phyloP scores from a whole-genome alignment of 495 filamentous ascomycete species.

The Penicillium simplicissimum region DNA sequence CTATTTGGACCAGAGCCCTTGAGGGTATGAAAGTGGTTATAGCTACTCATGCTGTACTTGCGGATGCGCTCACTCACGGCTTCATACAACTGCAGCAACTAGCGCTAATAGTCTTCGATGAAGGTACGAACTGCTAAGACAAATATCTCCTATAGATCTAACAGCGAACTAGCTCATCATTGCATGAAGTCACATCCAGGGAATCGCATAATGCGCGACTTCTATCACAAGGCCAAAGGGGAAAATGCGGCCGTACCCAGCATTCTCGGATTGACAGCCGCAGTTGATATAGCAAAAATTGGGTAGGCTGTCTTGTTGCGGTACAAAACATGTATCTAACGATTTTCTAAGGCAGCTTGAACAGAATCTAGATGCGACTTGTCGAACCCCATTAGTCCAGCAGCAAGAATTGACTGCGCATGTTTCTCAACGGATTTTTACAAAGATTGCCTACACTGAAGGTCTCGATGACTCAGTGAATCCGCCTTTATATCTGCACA shows the following conservation, averaged over 20 bases:
- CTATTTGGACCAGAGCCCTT: conserved; percentile 71
- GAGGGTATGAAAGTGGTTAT: conserved; percentile 70
- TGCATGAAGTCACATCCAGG: conserved; percentile 54
- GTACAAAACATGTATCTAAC: not conserved
- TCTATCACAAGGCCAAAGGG: conserved; percentile 53
- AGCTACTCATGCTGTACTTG: conserved; percentile 71
- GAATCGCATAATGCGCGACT: conserved; percentile 65
- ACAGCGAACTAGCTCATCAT: conserved; percentile 23
- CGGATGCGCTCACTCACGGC: conserved; percentile 74
- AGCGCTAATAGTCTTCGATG: conserved; percentile 78
- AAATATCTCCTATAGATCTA: not conserved
- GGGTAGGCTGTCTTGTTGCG: not conserved
- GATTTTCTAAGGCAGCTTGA: conserved; percentile 9
- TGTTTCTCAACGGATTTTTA: not conserved
- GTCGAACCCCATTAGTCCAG: conserved; percentile 3
- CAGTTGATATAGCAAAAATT: not conserved
- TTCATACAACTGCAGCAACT: conserved; percentile 68
- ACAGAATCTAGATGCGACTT: conserved; percentile 7
- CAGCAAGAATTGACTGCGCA: conserved; percentile 1
- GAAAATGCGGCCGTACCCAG: not conserved
- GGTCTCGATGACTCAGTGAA: not conserved
- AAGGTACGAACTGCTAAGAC: conserved; percentile 56
- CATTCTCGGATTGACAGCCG: not conserved
- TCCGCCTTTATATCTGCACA: not conserved
- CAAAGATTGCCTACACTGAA: conserved; percentile 7